Base-by-base conservation (phyloP, 768 basidiomycete genomes). In the Cystobasidium ongulense region DNA sequence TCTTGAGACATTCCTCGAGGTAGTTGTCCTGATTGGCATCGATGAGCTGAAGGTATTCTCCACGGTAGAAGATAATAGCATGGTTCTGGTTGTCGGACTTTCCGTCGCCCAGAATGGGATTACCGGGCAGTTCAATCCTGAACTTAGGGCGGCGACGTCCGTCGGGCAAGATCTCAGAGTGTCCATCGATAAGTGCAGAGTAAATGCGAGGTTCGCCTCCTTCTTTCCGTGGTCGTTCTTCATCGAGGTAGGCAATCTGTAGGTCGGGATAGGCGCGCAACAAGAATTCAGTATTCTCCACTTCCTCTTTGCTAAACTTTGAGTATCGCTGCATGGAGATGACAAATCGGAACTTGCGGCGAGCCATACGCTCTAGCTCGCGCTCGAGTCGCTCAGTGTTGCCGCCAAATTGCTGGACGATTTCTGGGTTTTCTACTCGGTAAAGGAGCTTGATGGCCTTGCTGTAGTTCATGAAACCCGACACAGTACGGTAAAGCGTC, bases 81-180 rank as follows among this genome's bases (percentile, higher is more conserved):
- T 99, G 96, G 81, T 99, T 98, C 86, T 98, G 96, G 82, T 99
- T 99, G 84, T 99, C 96, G 29, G 92, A 95, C 83, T 99, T 99
- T 73, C 96, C 96, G 79, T 99, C 96, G 74, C 95, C 96, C 64
- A 98, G 86, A 83, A 99, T 99, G 0, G 96, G 96, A 83, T 99
- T 99, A 29, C 96, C 96, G 54, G 96, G 96, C 18, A 98, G 85
- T 82, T 99, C 95, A 81, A 99, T 91, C 73, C 94, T 88, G 87
- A 98, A 99, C 84, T 99, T 99, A 78, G 96, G 95, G 38, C 89
- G 84, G 54, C 96, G 86, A 72, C 90, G 87, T 38, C 92, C 92
- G 79, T 93, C 90, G 0, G 90, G 87, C 57, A 89, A 84, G 80
- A 98, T 93, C 82, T 98, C 96, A 76, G 91, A 95, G 82, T 99